These are phyloP conservation scores for Anacardium occidentale DNA, from an alignment of 345 rosid species.

Conservation along the genomic window DNA sequence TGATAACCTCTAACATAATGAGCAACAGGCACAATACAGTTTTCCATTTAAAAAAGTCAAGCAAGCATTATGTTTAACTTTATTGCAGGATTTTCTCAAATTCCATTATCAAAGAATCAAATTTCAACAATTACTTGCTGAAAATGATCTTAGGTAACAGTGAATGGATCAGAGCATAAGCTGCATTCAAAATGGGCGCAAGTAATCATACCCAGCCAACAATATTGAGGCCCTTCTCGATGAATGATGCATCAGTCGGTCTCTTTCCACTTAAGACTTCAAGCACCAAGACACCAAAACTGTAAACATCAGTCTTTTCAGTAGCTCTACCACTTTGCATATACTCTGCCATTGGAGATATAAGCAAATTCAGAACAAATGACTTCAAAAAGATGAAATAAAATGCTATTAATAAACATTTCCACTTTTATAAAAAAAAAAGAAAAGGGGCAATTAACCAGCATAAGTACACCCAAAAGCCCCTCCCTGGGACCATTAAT, in stretches of 20 bases:
- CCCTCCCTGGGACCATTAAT: background rate
- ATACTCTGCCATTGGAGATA: conserved; percentile 56
- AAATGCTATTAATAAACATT: conserved; percentile 4
- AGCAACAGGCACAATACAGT: background rate
- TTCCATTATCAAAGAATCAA: background rate
- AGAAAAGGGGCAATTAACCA: background rate
- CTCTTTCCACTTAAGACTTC: conserved; percentile 94
- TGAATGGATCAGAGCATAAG: conserved; percentile 5
- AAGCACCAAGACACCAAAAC: conserved; percentile 92
- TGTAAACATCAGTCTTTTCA: conserved; percentile 94
- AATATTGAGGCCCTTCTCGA: conserved; percentile 93
- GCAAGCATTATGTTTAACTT: background rate
- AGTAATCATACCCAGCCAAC: conserved; percentile 89
- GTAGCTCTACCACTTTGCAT: conserved; percentile 99
- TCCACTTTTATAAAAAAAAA: background rate
- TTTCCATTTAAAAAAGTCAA: background rate
- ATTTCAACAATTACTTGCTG: background rate
- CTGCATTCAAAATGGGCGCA: background rate
- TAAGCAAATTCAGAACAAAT: conserved; percentile 12
- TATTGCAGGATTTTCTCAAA: background rate
- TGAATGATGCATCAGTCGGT: conserved; percentile 95
- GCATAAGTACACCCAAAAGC: conserved; percentile 1
- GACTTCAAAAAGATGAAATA: background rate
- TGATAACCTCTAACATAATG: background rate
- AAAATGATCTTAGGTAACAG: background rate